A percentile compares a stretch with the other conserved stretches of the same genome.
Evolutionary conservation across 1,284 basidiomycete species (phyloP).

Genomic region (Salmacisia buchloeana): DNA sequence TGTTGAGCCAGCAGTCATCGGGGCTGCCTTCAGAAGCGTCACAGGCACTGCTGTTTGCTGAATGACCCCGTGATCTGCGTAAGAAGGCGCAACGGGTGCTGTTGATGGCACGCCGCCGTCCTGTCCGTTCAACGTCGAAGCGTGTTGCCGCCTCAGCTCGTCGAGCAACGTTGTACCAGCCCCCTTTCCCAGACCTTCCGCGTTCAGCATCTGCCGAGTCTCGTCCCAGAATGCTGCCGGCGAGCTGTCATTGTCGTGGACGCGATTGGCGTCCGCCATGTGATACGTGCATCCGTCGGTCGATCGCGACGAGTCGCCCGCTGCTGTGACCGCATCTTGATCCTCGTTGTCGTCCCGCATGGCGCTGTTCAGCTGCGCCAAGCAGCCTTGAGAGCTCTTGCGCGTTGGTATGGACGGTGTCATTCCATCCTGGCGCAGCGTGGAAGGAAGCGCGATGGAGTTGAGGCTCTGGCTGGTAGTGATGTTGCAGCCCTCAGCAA

Average conservation of each 20-base stretch:
- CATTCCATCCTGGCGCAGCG: neutral
- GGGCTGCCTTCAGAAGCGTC: neutral
- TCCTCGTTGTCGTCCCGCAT: neutral
- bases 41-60: neutral
- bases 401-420: neutral
- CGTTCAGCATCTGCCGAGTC: neutral
- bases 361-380: neutral
- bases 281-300: neutral
- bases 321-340: neutral
- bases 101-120: neutral
- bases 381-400: neutral
- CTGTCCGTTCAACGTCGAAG: neutral
- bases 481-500: neutral
- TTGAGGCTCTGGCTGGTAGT: neutral
- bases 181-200: neutral
- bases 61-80: neutral
- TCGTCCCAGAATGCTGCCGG: constrained; percentile 2
- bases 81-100: neutral
- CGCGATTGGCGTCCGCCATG: neutral
- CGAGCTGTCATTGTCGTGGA: neutral
- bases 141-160: neutral
- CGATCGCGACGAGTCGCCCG: too few species aligned
- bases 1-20: too few species aligned
- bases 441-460: neutral
- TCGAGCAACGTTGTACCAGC: neutral